These are phyloP conservation scores for Backusella mclennaniae DNA, from an alignment of 192 early-diverging fungal genomes.

Conservation along the genomic window DNA sequence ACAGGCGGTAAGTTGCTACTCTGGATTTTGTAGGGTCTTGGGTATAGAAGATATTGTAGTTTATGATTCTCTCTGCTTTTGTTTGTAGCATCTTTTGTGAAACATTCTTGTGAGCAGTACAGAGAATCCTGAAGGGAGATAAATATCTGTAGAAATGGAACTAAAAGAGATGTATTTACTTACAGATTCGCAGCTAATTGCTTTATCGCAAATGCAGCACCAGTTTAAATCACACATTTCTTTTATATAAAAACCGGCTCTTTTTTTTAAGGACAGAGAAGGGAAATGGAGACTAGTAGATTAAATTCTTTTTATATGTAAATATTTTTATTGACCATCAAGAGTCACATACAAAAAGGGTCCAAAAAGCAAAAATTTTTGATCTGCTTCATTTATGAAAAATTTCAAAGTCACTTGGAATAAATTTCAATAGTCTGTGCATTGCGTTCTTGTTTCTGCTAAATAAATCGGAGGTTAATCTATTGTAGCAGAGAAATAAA, in stretches of 20 bases:
- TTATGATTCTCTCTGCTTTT: not conserved
- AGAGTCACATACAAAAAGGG: not conserved
- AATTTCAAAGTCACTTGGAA: not conserved
- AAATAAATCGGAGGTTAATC: not conserved
- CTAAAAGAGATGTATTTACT: not conserved
- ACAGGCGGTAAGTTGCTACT: not conserved
- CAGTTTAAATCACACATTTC: not conserved
- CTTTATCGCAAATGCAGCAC: not conserved
- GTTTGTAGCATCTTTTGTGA: slow-evolving; percentile 1
- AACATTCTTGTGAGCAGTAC: not conserved
- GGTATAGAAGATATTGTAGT: not conserved
- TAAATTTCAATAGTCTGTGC: not conserved
- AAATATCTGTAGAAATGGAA: not conserved
- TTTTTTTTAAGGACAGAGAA: not conserved
- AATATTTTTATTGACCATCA: not conserved
- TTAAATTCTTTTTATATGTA: not conserved
- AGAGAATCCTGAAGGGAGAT: not conserved
- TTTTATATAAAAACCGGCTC: not conserved
- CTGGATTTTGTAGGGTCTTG: not conserved
- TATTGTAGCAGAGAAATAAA: not conserved
- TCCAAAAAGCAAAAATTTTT: not conserved
- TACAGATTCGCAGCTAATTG: not conserved
- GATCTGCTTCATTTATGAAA: not conserved
- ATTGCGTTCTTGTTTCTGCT: not conserved
- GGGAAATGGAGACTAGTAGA: not conserved